Conservation (phyloP, 2,329 filamentous ascomycete species). For the Geoglossum cookeanum region DNA sequence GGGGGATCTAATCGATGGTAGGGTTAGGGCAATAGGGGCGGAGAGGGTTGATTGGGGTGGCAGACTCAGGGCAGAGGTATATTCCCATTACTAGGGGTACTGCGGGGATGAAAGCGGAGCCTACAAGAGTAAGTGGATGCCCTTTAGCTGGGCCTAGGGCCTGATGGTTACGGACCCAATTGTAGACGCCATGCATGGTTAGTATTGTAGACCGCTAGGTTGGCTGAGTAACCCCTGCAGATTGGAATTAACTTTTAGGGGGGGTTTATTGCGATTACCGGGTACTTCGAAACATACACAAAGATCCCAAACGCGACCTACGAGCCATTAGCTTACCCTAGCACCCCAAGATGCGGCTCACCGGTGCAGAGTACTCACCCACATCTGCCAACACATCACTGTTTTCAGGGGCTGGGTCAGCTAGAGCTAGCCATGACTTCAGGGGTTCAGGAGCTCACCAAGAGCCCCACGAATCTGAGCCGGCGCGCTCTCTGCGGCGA, state of each 20-base stretch:
- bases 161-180: constrained; percentile 29
- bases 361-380: constrained; percentile 9
- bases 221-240: constrained; percentile 36
- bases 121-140: not conserved
- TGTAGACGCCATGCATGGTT: constrained; percentile 44
- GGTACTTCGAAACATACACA: constrained; percentile 34
- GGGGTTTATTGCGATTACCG: constrained; percentile 14
- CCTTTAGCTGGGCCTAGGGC: not conserved
- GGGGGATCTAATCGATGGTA: constrained; percentile 13
- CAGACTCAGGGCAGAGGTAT: constrained; percentile 28
- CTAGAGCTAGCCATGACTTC: not conserved
- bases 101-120: constrained; percentile 25
- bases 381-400: constrained; percentile 20
- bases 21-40: not conserved
- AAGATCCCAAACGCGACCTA: constrained; percentile 28
- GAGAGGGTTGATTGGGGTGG: not conserved
- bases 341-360: not conserved
- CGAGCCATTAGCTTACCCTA: not conserved
- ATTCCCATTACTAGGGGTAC: constrained; percentile 26
- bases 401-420: not conserved
- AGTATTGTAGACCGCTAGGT: constrained; percentile 41
- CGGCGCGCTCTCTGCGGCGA: constrained; percentile 36
- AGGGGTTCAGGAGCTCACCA: constrained; percentile 17
- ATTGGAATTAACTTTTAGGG: not conserved
- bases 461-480: constrained; percentile 34